Percentiles rank a stretch among this genome's conserved stretches.
phyloP scores from a whole-genome alignment of 2,329 filamentous ascomycete species.

The Fusarium sp. region DNA sequence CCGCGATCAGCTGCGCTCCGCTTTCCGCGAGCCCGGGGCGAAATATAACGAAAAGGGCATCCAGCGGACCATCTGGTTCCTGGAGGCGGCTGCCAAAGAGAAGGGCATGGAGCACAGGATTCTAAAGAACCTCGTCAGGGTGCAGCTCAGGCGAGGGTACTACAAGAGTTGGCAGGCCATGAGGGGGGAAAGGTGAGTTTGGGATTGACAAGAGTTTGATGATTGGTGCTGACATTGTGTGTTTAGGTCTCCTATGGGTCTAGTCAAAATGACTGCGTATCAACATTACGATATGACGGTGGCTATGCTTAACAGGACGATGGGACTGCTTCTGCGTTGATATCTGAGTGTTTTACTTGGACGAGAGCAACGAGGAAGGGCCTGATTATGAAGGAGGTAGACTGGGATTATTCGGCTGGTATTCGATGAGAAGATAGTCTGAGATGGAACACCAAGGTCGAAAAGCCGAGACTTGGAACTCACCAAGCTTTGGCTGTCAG shows the following conservation, averaged over 20 bases:
- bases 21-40: slow-evolving; percentile 63
- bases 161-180: background rate
- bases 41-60: slow-evolving; percentile 64
- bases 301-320: slow-evolving; percentile 77
- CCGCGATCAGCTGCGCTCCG: slow-evolving; percentile 67
- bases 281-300: slow-evolving; percentile 76
- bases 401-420: background rate
- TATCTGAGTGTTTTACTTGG: background rate
- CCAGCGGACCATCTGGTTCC: slow-evolving; percentile 75
- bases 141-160: slow-evolving; percentile 33
- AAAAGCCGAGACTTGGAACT: background rate
- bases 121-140: slow-evolving; percentile 72
- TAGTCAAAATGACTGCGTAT: slow-evolving; percentile 52
- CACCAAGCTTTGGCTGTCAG: background rate
- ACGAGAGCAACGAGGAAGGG: background rate
- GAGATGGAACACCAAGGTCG: background rate
- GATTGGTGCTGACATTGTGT: background rate
- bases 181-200: background rate
- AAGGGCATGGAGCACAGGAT: slow-evolving; percentile 78
- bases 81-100: slow-evolving; percentile 70
- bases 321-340: slow-evolving; percentile 71
- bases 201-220: slow-evolving; percentile 28
- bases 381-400: background rate
- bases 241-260: slow-evolving; percentile 29
- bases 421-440: background rate